Evolutionary conservation across 805 yeast genomes (phyloP), one percentile per base, ranked within the genome.

Genomic region (Naumovozyma castellii): DNA sequence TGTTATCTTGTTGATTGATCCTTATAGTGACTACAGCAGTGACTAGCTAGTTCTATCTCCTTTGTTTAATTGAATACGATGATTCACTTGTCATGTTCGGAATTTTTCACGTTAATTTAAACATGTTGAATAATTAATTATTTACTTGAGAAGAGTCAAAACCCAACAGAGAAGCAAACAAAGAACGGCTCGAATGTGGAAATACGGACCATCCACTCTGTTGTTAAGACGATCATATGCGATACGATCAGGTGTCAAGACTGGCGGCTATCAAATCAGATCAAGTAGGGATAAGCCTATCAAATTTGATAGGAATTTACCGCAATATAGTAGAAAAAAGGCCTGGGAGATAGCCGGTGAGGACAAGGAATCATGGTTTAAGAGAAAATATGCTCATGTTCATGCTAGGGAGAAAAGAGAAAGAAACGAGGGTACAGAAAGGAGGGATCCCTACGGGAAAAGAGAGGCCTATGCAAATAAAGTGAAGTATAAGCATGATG

Each of bases 311-410:
- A 68, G 54, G 44, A 70, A 67, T 45, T 62, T 75, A 51, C 75
- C 76, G 5, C 29, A 33, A 34, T 44, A 61, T 15, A 54, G 52
- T 12, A 51, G 58, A 32, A 45, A 48, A 27, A 82, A 81, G 50
- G 82, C 86, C 0, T 82, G 90, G 90, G 81, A 77, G 50, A 57
- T 58, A 43, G 74, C 65, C 39, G 78, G 79, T 15, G 72, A 72
- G 59, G 70, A 71, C 42, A 81, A 80, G 51, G 85, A 76, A 25
- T 59, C 68, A 3, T 82, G 71, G 66, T 82, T 81, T 62, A 68
- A 66, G 34, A 66, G 69, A 38, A 78, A 76, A 50, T 80, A 70
- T 54, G 82, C 83, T 1, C 82, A 78, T 59, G 72, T 78, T 14
- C 86, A 80, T 51, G 81, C 82, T 1, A 61, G 57, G 39, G 69